Evolutionary conservation across 2,329 filamentous ascomycete genomes (phyloP).

Genomic region (Trichoderma citrinoviride): DNA sequence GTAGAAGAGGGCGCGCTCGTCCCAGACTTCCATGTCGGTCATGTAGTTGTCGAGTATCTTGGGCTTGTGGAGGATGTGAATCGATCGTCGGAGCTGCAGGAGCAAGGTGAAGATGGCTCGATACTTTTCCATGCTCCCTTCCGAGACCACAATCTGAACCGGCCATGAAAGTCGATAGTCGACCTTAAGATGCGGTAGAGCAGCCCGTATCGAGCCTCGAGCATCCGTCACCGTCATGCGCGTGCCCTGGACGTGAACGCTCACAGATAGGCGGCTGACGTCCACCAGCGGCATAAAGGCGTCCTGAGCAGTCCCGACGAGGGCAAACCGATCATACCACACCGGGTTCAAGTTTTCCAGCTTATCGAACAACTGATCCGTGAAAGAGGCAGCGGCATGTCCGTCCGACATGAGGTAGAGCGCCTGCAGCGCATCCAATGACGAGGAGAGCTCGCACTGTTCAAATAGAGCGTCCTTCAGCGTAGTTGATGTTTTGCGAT

Average conservation of each 20-base stretch:
- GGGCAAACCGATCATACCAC: conserved; percentile 79
- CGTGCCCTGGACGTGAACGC: conserved; percentile 43
- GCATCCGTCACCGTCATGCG: conserved; percentile 45
- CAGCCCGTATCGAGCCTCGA: conserved; percentile 54
- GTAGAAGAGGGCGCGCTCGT: conserved; percentile 53
- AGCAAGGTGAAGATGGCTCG: conserved; percentile 72
- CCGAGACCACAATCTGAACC: conserved; percentile 69
- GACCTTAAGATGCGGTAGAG: conserved; percentile 62
- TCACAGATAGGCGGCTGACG: conserved; percentile 60
- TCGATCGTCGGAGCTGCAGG: conserved; percentile 72
- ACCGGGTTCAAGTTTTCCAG: conserved; percentile 58
- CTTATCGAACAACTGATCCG: conserved; percentile 68
- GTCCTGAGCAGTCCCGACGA: conserved; percentile 75
- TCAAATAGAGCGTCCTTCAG: conserved; percentile 66
- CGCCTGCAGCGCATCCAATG: conserved; percentile 64
- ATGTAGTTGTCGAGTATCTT: conserved; percentile 44
- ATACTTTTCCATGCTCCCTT: conserved; percentile 62
- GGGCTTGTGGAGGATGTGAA: conserved; percentile 60
- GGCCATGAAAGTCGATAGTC: conserved; percentile 67
- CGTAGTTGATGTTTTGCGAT: conserved; percentile 64
- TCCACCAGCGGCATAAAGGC: conserved; percentile 63
- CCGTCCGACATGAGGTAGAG: conserved; percentile 79
- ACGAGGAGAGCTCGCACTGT: conserved; percentile 63
- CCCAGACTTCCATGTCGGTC: conserved; percentile 37
- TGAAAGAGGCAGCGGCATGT: conserved; percentile 62